phyloP scores from a whole-genome alignment of 257 asterid genomes.

The Osmanthus fragrans region DNA sequence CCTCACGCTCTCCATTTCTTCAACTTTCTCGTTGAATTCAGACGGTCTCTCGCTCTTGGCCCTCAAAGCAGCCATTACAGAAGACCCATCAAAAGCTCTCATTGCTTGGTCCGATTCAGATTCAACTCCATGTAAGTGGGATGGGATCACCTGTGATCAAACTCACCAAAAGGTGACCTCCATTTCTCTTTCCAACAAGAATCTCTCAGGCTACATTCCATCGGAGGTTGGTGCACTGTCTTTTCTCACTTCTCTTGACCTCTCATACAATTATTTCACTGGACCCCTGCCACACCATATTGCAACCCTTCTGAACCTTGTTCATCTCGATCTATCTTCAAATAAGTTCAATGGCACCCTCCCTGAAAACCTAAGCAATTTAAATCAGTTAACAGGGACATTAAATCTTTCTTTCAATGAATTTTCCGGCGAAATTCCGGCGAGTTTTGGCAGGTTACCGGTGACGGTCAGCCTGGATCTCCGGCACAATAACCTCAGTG shows the following conservation, averaged over 20 bases:
- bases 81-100: slow-evolving; percentile 64
- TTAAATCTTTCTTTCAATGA: slow-evolving; percentile 72
- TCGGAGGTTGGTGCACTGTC: slow-evolving; percentile 84
- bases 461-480: slow-evolving; percentile 81
- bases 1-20: slow-evolving; percentile 38
- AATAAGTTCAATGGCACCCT: slow-evolving; percentile 72
- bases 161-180: slow-evolving; percentile 48
- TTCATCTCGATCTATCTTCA: slow-evolving; percentile 73
- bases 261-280: slow-evolving; percentile 62
- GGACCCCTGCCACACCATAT: slow-evolving; percentile 78
- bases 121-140: slow-evolving; percentile 76
- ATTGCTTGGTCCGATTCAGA: slow-evolving; percentile 69
- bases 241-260: slow-evolving; percentile 59
- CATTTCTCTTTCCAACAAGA: slow-evolving; percentile 60
- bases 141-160: slow-evolving; percentile 73
- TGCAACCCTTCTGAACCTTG: slow-evolving; percentile 51
- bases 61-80: slow-evolving; percentile 69
- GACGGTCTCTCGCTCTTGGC: slow-evolving; percentile 90
- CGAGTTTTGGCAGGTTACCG: slow-evolving; percentile 69
- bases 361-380: slow-evolving; percentile 52
- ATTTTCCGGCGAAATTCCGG: slow-evolving; percentile 81
- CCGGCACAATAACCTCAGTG: slow-evolving; percentile 65
- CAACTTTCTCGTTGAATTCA: slow-evolving; percentile 51
- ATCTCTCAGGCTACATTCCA: slow-evolving; percentile 84
- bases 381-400: slow-evolving; percentile 66